Base-by-base conservation (phyloP, 352 stramenopile species). In the Globisporangium acanthophoron region DNA sequence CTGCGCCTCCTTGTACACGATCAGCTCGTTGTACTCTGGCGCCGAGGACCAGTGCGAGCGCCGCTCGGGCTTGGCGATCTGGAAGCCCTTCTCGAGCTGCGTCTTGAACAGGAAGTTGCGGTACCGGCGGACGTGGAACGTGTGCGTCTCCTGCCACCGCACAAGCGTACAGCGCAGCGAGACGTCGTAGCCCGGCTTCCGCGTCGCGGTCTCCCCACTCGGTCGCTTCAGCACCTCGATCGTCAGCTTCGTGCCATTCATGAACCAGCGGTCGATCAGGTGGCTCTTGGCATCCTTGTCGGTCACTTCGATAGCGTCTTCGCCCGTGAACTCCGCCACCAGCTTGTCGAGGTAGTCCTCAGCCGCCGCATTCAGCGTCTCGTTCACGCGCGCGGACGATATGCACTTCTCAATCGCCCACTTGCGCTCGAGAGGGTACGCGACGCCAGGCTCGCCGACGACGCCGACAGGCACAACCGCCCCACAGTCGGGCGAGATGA, bases 1-100 rank as follows among this genome's bases (percentile, higher is more conserved):
- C 47, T 89, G 83, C 7, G 66, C 67, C 58, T 90, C 76, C 44
- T 93, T 74, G 76, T 87, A 90, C 58, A 93, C 83, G 39, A 91
- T 83, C 11, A 83, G 66, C 53, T 93, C 83, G 18, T 80, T 76
- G 66, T 88, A 78, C 40, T 45, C 40, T 45, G 40, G 11, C 12
- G 13, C n/a, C 16, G 40, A 45, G 13, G 11, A 8, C 13, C 73
- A 37, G 5, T 45, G 60, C n/a, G 71, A 44, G 3, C 56, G 11
- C 3, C 13, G 15, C 39, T 45, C 15, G 2, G 37, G 29, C 29
- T 50, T 48, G 8, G 33, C 11, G 8, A 56, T 29, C 21, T 9
- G 54, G 45, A 55, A 54, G 5, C 13, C 33, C 3, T 45, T 56
- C 24, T 46, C 33, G 20, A 58, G 39, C n/a, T 21, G 41, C 7